Conservation (phyloP, 345 rosid species). For the Moricandia moricandioides region DNA sequence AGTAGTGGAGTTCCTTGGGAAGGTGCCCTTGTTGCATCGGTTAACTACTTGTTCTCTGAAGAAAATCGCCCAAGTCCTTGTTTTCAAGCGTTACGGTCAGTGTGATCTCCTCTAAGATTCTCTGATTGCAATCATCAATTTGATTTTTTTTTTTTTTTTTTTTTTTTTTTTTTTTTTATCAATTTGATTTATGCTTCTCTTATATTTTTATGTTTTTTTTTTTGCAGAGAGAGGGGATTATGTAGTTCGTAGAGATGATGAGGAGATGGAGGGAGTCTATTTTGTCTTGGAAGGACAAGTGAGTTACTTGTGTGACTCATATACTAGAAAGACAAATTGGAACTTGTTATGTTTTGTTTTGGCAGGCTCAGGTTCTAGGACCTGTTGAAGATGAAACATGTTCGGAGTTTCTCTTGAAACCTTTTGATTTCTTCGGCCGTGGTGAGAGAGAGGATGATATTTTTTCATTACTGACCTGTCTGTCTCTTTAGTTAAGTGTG, state of each 20-base stretch:
- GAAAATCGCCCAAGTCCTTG: slow-evolving; percentile 55
- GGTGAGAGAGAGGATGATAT: slow-evolving; percentile 43
- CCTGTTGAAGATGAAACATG: slow-evolving; percentile 50
- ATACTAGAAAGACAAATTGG: no score
- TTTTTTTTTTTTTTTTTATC: no score
- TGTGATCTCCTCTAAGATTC: slow-evolving; percentile 6
- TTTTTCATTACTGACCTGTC: slow-evolving; percentile 5
- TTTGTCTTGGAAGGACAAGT: slow-evolving; percentile 90
- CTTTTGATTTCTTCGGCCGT: slow-evolving; percentile 75
- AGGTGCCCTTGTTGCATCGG: slow-evolving; percentile 70
- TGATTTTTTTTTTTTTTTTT: background rate
- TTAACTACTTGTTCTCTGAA: slow-evolving; percentile 65
- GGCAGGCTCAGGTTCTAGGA: slow-evolving; percentile 76
- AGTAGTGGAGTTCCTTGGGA: slow-evolving; percentile 72
- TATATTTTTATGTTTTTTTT: no score
- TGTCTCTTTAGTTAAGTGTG: background rate
- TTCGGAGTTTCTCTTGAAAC: slow-evolving; percentile 61
- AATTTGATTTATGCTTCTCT: background rate
- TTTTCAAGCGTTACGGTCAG: slow-evolving; percentile 56
- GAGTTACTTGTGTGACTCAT: background rate
- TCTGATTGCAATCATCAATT: background rate
- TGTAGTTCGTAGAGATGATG: slow-evolving; percentile 60
- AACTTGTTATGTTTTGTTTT: background rate
- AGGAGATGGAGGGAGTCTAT: slow-evolving; percentile 63
- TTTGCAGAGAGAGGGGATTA: slow-evolving; percentile 64